Conservation (phyloP, 805 yeast genomes). For the Wickerhamomyces xylosicus region DNA sequence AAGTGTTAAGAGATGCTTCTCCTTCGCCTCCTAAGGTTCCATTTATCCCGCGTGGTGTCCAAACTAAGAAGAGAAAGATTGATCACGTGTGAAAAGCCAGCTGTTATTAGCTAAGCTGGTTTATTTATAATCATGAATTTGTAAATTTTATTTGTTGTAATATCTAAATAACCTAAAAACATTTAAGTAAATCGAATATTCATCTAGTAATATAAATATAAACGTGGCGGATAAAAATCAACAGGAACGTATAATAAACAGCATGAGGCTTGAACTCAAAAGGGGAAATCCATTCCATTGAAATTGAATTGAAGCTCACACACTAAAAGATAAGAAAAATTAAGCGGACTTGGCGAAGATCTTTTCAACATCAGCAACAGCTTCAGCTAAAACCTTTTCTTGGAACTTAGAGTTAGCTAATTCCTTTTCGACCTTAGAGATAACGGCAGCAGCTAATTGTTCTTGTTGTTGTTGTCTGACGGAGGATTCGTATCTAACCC, state of each 20-base stretch:
- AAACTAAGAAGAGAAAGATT: neutral
- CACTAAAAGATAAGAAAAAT: slow-evolving; percentile 3
- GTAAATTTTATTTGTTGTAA: too few species aligned
- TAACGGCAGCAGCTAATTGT: slow-evolving; percentile 79
- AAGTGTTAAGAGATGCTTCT: neutral
- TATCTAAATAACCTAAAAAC: neutral
- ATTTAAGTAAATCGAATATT: neutral
- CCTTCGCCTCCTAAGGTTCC: neutral
- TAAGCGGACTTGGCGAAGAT: slow-evolving; percentile 40
- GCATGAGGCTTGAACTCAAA: too few species aligned
- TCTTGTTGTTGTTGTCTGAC: slow-evolving; percentile 94
- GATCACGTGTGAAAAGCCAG: too few species aligned
- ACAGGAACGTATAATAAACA: too few species aligned
- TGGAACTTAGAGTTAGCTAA: slow-evolving; percentile 84
- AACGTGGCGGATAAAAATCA: too few species aligned
- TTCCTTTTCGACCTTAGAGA: slow-evolving; percentile 81
- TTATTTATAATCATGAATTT: too few species aligned
- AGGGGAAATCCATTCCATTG: neutral
- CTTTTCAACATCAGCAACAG: slow-evolving; percentile 87
- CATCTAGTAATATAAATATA: too few species aligned
- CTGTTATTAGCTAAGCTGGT: too few species aligned
- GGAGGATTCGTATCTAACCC: slow-evolving; percentile 97
- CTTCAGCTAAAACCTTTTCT: slow-evolving; percentile 82
- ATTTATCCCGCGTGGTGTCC: neutral
- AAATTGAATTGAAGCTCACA: neutral